These are phyloP conservation scores for Chalaropsis ovoidea DNA, from an alignment of 2,329 filamentous ascomycete genomes.

Conservation along the genomic window DNA sequence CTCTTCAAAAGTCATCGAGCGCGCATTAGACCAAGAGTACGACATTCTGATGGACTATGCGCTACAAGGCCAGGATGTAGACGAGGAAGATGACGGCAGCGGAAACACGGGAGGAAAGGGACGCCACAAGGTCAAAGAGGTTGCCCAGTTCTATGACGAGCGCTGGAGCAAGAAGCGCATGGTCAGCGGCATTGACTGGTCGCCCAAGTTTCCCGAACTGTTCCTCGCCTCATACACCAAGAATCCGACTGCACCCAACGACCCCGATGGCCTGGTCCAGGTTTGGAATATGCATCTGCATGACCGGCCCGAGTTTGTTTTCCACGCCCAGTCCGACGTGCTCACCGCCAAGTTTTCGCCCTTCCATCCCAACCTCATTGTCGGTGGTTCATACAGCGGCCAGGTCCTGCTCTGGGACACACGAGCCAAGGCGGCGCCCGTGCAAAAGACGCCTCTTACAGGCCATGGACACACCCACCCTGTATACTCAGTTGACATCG, in stretches of 20 bases:
- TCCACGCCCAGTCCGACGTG: conserved; percentile 92
- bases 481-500: conserved; percentile 88
- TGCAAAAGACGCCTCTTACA: conserved; percentile 91
- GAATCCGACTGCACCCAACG: conserved; percentile 86
- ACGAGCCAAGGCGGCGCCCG: conserved; percentile 73
- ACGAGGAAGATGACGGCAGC: conserved; percentile 72
- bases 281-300: conserved; percentile 96
- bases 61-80: conserved; percentile 60
- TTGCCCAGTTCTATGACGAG: conserved; percentile 88
- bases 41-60: conserved; percentile 94
- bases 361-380: conserved; percentile 90
- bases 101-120: conserved; percentile 61
- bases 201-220: conserved; percentile 86
- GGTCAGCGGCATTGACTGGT: conserved; percentile 92
- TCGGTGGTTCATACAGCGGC: conserved; percentile 91
- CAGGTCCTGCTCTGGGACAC: conserved; percentile 98
- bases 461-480: conserved; percentile 93
- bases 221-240: conserved; percentile 94
- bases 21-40: conserved; percentile 89
- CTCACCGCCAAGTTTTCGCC: conserved; percentile 96
- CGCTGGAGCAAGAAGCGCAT: conserved; percentile 96
- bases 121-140: conserved; percentile 68
- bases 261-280: conserved; percentile 85
- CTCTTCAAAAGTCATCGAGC: conserved; percentile 93
- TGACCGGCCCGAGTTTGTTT: conserved; percentile 88